These are phyloP conservation scores for Leccinum rimulosum DNA, from an alignment of 768 basidiomycete genomes.

Conservation along the genomic window DNA sequence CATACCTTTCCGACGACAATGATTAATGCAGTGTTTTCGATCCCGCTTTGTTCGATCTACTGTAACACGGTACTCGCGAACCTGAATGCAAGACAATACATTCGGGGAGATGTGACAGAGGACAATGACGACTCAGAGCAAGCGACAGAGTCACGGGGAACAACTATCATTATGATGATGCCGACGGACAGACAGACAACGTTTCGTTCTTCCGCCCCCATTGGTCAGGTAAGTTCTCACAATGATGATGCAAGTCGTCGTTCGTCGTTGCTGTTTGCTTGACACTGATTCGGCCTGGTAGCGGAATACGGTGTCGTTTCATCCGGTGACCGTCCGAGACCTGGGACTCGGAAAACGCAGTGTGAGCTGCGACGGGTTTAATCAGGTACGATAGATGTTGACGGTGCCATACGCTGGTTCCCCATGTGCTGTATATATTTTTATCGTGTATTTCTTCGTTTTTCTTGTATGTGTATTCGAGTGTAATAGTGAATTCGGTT, in stretches of 20 bases:
- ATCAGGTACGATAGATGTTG: not conserved
- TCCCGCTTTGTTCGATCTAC: conserved; percentile 12
- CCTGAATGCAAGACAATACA: conserved; percentile 12
- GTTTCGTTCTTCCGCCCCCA: not conserved
- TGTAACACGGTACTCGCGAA: conserved; percentile 19
- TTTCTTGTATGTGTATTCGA: too few species aligned
- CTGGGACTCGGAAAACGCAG: not conserved
- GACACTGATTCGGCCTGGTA: not conserved
- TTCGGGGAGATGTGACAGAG: not conserved
- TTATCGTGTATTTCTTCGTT: too few species aligned
- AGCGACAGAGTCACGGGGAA: not conserved
- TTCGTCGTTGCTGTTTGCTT: not conserved
- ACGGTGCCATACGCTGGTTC: not conserved
- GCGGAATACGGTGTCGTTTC: not conserved
- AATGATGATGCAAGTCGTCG: not conserved
- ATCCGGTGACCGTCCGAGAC: too few species aligned
- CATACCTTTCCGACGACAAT: not conserved
- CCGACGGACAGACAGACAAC: not conserved
- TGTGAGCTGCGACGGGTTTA: not conserved
- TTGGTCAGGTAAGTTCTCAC: not conserved
- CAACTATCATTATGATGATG: not conserved
- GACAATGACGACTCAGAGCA: not conserved
- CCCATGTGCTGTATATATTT: not conserved
- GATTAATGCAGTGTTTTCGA: not conserved
- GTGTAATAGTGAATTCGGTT: too few species aligned